Base-by-base conservation (phyloP, 1,284 basidiomycete genomes). In the Anthracocystis walkeri region DNA sequence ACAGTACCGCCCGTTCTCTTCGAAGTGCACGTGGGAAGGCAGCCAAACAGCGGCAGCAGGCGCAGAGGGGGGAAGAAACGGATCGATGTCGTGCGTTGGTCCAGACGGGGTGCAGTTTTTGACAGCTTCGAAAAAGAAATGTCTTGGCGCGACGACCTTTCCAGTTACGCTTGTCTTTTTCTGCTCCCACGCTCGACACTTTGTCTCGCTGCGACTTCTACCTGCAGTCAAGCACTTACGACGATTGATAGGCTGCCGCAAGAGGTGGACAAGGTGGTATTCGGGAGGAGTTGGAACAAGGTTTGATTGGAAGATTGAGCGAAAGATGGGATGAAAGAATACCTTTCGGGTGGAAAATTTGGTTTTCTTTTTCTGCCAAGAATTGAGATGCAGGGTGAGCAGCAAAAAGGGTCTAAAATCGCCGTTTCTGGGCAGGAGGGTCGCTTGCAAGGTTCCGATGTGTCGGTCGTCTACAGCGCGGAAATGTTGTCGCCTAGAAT, bases 71-170 rank as follows among this genome's bases (percentile, higher is more conserved):
- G 7, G n/a, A 29, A 23, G 25, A 42, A 10, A 25, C 27, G 51
- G 20, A n/a, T 42, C 29, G 58, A 59, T 59, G 49, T 59, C 49
- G 58, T 59, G 57, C 33, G 57, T 20, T 20, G n/a, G n/a, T n/a
- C n/a, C n/a, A n/a, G 7, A 7, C 10, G 21, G 7, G 7, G 27
- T 48, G 58, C 58, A 46, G 41, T 60, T 60, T 53, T 60, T 21
- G 58, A 60, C 58, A 60, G 56, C 40, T 20, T 33, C 53, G n/a
- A 20, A 42, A 44, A 31, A 31, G 31, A 50, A 44, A 57, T 10
- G 11, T 53, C 51, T 65, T 59, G 64, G 64, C 57, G 25, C 31
- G 21, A 54, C 52, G 64, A 59, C 56, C 55, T 46, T 65, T 29
- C 48, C 50, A 41, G 56, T 60, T 58, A 65, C 21, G 46, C 46